Conservation (phyloP, 306 rosid genomes). For the Senna siamea region DNA sequence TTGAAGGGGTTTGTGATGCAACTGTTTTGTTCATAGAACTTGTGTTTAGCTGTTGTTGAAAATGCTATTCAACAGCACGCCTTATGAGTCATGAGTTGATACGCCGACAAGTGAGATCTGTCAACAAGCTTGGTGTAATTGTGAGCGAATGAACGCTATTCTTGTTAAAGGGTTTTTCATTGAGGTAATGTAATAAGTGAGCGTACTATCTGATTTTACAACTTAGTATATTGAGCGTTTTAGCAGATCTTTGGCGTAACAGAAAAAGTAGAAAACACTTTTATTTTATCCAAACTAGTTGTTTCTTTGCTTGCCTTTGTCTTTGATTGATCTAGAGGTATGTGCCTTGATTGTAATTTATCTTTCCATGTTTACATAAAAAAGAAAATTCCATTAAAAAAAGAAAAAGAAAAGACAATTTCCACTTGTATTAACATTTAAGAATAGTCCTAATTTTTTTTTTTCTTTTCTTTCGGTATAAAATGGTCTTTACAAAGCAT, state of each 20-base stretch:
- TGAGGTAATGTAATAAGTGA: neutral
- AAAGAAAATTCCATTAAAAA: neutral
- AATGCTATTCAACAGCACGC: neutral
- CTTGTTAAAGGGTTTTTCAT: neutral
- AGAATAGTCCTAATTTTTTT: too few relatives aligned
- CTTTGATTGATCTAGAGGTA: too few relatives aligned
- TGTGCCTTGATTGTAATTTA: too few relatives aligned
- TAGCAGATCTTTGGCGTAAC: neutral
- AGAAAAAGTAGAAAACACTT: too few relatives aligned
- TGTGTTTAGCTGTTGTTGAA: neutral
- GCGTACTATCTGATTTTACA: neutral
- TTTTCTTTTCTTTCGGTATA: too few relatives aligned
- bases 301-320: too few relatives aligned
- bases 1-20: constrained; percentile 15
- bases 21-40: neutral
- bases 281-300: too few relatives aligned
- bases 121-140: neutral
- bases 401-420: neutral
- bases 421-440: too few relatives aligned
- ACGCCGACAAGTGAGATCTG: neutral
- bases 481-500: neutral
- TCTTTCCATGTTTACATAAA: too few relatives aligned
- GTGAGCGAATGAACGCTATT: neutral
- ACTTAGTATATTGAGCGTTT: neutral
- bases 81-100: neutral